Conservation (phyloP, 2,329 filamentous ascomycete genomes). For the Ophiostoma australiae region DNA sequence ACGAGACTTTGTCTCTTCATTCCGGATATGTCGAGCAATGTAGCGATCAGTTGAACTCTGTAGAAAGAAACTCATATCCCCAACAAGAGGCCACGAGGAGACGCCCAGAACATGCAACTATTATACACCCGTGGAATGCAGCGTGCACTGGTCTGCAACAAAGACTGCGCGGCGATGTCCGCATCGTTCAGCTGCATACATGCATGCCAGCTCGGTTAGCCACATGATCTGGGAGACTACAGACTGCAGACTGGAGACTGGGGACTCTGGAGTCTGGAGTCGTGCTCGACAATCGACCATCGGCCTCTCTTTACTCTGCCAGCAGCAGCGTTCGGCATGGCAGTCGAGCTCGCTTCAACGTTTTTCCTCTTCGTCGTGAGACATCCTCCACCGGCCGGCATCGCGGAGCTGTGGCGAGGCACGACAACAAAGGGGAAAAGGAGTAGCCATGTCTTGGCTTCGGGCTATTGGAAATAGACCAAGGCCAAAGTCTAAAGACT, state of each 20-base stretch:
- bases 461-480: neutral
- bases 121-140: neutral
- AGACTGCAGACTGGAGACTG: too few relatives aligned
- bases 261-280: neutral
- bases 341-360: neutral
- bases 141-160: neutral
- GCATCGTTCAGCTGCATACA: constrained; percentile 3
- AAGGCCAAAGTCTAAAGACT: neutral
- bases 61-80: neutral
- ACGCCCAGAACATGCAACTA: neutral
- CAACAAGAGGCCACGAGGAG: neutral
- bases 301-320: neutral
- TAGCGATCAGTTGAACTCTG: neutral
- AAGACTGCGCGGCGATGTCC: neutral
- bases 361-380: constrained; percentile 3
- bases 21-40: neutral
- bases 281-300: neutral
- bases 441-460: neutral
- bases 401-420: constrained; percentile 3
- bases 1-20: neutral
- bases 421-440: neutral
- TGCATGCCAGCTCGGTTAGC: neutral
- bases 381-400: constrained; percentile 7
- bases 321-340: neutral
- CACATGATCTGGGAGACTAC: neutral